Evolutionary conservation across 2,329 filamentous ascomycete species (phyloP).

Genomic region (Apiospora kogelbergensis): DNA sequence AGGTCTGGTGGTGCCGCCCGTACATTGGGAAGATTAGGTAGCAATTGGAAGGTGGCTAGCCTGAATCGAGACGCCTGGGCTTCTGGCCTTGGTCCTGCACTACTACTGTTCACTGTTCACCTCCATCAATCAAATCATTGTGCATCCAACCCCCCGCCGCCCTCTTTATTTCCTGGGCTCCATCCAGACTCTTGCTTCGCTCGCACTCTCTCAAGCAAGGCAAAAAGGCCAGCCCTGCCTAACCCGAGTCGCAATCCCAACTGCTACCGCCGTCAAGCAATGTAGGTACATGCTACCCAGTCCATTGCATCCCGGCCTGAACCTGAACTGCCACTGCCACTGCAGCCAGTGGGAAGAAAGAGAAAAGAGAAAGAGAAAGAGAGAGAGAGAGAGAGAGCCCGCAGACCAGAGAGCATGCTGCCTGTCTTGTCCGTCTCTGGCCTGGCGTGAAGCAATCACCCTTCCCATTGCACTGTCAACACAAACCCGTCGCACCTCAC

Average conservation of each 20-base stretch:
- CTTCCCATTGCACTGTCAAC: background rate
- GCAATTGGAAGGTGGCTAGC: slow-evolving; percentile 1
- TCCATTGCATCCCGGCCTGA: background rate
- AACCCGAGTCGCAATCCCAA: background rate
- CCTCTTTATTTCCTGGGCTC: background rate
- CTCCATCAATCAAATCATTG: slow-evolving; percentile 1
- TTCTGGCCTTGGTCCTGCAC: slow-evolving; percentile 1
- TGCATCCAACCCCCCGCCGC: slow-evolving; percentile 2
- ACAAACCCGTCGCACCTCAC: background rate
- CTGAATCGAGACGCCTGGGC: background rate
- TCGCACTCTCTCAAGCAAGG: background rate
- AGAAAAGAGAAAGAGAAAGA: background rate
- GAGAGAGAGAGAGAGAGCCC: background rate
- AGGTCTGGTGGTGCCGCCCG: background rate
- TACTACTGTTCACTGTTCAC: background rate
- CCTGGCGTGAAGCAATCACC: background rate
- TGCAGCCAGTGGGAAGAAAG: background rate
- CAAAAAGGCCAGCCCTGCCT: slow-evolving; percentile 3
- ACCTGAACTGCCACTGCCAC: background rate
- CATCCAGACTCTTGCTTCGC: background rate
- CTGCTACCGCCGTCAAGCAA: background rate
- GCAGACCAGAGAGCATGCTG: background rate
- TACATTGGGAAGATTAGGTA: slow-evolving; percentile 6
- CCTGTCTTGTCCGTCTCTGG: background rate
- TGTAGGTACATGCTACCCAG: background rate